Conservation (phyloP, 352 stramenopile species). For the Plasmopara muralis region DNA sequence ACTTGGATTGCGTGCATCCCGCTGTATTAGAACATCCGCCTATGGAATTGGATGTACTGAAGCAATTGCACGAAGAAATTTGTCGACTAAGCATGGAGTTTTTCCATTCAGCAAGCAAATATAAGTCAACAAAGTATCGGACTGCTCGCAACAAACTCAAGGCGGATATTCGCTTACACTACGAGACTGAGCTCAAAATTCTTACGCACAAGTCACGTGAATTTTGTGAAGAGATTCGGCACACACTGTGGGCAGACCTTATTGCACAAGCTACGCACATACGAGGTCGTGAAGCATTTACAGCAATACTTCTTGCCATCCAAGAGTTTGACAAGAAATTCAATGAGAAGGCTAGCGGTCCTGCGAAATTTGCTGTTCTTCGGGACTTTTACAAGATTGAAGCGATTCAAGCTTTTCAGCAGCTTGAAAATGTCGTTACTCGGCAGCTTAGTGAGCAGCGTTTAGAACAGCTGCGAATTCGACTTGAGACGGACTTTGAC, state of each 20-base stretch:
- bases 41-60: slow-evolving; percentile 56
- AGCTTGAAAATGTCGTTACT: slow-evolving; percentile 44
- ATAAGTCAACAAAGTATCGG: slow-evolving; percentile 36
- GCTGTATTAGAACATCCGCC: slow-evolving; percentile 47
- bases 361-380: slow-evolving; percentile 46
- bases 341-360: slow-evolving; percentile 37
- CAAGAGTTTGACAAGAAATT: slow-evolving; percentile 49
- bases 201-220: slow-evolving; percentile 40
- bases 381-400: slow-evolving; percentile 52
- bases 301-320: slow-evolving; percentile 39
- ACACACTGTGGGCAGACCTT: slow-evolving; percentile 38
- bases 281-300: slow-evolving; percentile 22
- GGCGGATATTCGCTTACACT: slow-evolving; percentile 32
- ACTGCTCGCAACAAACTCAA: slow-evolving; percentile 51
- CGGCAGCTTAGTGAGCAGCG: slow-evolving; percentile 50
- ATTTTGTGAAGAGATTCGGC: slow-evolving; percentile 43
- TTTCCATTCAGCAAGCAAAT: slow-evolving; percentile 41
- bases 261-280: slow-evolving; percentile 6
- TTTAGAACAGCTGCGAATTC: slow-evolving; percentile 38
- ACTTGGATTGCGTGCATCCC: slow-evolving; percentile 66
- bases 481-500: slow-evolving; percentile 53
- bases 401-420: slow-evolving; percentile 43
- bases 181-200: slow-evolving; percentile 30
- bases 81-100: slow-evolving; percentile 60
- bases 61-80: slow-evolving; percentile 69